Conservation (phyloP, 495 filamentous ascomycete genomes). For the Xylaria telfairii region DNA sequence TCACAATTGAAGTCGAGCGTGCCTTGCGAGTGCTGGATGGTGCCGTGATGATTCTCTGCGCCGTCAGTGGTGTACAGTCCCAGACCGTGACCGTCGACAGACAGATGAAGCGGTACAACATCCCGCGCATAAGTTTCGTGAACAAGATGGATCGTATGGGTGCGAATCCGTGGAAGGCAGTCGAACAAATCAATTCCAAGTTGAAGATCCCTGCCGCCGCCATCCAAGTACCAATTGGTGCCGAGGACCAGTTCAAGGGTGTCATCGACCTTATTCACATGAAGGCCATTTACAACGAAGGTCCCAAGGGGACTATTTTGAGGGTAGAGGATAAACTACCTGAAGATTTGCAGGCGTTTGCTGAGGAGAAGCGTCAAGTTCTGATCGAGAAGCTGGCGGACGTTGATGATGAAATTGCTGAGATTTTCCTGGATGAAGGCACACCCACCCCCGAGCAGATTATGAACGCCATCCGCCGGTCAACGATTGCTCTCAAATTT, state of each 20-base stretch:
- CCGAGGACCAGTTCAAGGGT: slow-evolving; percentile 90
- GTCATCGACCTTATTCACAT: slow-evolving; percentile 93
- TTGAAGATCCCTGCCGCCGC: slow-evolving; percentile 91
- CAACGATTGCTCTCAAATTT: slow-evolving; percentile 89
- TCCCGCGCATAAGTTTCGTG: slow-evolving; percentile 93
- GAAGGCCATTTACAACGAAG: slow-evolving; percentile 92
- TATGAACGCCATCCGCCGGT: slow-evolving; percentile 85
- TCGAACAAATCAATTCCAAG: slow-evolving; percentile 96
- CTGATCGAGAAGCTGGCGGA: slow-evolving; percentile 96
- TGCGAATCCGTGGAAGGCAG: slow-evolving; percentile 95
- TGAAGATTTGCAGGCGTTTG: slow-evolving; percentile 71
- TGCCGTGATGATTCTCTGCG: slow-evolving; percentile 98
- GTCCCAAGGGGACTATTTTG: slow-evolving; percentile 73
- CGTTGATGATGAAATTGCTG: slow-evolving; percentile 97
- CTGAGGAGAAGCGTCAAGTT: slow-evolving; percentile 77
- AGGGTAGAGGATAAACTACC: slow-evolving; percentile 80
- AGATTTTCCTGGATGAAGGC: slow-evolving; percentile 89
- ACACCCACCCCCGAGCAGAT: slow-evolving; percentile 80
- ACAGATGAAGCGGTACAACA: slow-evolving; percentile 98
- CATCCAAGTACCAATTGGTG: slow-evolving; percentile 92
- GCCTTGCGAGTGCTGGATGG: slow-evolving; percentile 96
- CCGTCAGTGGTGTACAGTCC: slow-evolving; percentile 94
- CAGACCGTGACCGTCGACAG: slow-evolving; percentile 98
- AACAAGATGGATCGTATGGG: slow-evolving; percentile 99
- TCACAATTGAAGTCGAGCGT: slow-evolving; percentile 98